Base-by-base conservation (phyloP, 306 rosid species). In the Rosa rugosa region DNA sequence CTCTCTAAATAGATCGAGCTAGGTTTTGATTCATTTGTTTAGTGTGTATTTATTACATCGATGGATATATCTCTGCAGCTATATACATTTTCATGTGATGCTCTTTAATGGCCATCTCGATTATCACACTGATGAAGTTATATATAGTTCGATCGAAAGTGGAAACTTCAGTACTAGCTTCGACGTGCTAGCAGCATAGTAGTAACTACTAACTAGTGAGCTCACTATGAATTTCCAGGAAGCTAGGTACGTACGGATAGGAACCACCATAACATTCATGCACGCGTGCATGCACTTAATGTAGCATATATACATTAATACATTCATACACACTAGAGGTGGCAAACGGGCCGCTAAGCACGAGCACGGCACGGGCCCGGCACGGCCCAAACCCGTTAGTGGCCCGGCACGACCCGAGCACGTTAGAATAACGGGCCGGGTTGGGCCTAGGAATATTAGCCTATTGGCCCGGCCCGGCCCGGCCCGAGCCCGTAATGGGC, bases 221-320 rank as follows among this genome's bases (percentile, higher is more conserved):
- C 72, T 25, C 25, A 41, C 36, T 14, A 44, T 20, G 25, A 47
- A 47, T 8, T 47, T 71, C 75, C 50, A 44, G 18, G 71, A 64
- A 81, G n/a, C n/a, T n/a, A n/a, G 78, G 70, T 65, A 46, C 75
- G 81, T 77, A 81, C 59, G 65, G 80, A 59, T 11, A 11, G 16
- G 36, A 23, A 59, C 66, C 34, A 59, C 66, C 36, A 53, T 18
- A 18, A 17, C 8, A 17, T 51, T 1, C 22, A 17, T 51, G 22
- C 23, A 6, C 8, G 1, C 56, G n/a, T 50, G 56, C 20, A 50
- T 14, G 6, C n/a, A 16, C 56, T 3, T 49, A 14, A 53, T 53
- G 23, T 53, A 51, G 22, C 57, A 50, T 4, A 47, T 47, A 47
- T 4, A 12, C 1, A 9, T 13, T 13, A 47, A 11, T 47, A 12